Percentiles rank a stretch among this genome's conserved stretches.
These are phyloP conservation scores for Geotrichum candidum DNA, from an alignment of 1,139 yeast species.

Conservation along the genomic window DNA sequence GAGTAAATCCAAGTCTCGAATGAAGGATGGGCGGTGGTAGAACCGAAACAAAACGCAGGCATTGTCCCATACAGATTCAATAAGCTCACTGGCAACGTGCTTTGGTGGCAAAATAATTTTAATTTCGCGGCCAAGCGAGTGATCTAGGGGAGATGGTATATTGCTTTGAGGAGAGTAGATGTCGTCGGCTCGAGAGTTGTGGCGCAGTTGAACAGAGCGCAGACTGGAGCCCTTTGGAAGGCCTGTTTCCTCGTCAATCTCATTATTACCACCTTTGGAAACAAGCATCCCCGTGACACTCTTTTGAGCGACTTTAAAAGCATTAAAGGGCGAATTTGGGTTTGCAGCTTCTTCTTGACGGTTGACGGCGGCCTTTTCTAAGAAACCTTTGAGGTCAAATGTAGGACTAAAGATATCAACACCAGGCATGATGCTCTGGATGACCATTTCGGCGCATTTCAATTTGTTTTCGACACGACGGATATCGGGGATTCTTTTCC, in stretches of 20 bases:
- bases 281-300: slow-evolving; percentile 6
- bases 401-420: slow-evolving; percentile 44
- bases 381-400: slow-evolving; percentile 46
- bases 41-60: slow-evolving; percentile 82
- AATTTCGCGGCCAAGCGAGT: slow-evolving; percentile 31
- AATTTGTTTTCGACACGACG: slow-evolving; percentile 35
- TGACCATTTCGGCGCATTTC: slow-evolving; percentile 34
- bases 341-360: slow-evolving; percentile 9
- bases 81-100: slow-evolving; percentile 62
- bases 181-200: background rate
- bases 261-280: slow-evolving; percentile 6
- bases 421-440: slow-evolving; percentile 45
- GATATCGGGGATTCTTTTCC: slow-evolving; percentile 43
- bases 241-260: slow-evolving; percentile 16
- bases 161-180: slow-evolving; percentile 14
- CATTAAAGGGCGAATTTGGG: slow-evolving; percentile 7
- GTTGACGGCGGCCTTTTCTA: slow-evolving; percentile 17
- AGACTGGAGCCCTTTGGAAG: slow-evolving; percentile 14
- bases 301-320: slow-evolving; percentile 12
- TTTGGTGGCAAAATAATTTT: slow-evolving; percentile 71
- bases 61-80: slow-evolving; percentile 75
- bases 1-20: slow-evolving; percentile 50
- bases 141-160: slow-evolving; percentile 7
- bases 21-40: slow-evolving; percentile 75
- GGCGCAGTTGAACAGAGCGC: background rate